phyloP scores from a whole-genome alignment of 2,329 filamentous ascomycete species.

The Cladophialophora psammophila region DNA sequence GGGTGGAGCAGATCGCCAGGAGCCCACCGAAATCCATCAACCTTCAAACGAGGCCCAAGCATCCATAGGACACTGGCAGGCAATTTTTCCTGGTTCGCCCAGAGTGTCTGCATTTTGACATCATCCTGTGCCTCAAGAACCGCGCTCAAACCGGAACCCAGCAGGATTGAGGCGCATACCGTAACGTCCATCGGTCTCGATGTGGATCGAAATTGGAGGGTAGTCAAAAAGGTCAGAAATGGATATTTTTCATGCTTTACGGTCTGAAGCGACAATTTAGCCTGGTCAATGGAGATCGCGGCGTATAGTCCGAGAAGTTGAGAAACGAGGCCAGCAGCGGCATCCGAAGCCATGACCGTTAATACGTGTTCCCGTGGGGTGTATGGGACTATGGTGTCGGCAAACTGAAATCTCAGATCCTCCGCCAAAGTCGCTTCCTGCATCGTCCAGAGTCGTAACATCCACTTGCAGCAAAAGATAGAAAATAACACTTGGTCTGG shows the following conservation, averaged over 20 bases:
- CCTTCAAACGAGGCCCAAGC: background rate
- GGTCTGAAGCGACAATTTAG: background rate
- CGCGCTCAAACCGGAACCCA: background rate
- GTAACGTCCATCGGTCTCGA: background rate
- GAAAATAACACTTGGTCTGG: background rate
- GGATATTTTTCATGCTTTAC: background rate
- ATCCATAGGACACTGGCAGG: background rate
- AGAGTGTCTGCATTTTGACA: constrained; percentile 1
- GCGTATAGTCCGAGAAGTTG: background rate
- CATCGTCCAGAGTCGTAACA: constrained; percentile 2
- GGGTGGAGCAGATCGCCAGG: background rate
- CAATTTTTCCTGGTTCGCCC: background rate
- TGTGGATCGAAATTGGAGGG: background rate
- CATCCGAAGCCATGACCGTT: background rate
- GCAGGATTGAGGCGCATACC: background rate
- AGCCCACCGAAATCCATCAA: background rate
- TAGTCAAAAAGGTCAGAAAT: background rate
- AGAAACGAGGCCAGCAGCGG: background rate
- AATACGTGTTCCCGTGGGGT: background rate
- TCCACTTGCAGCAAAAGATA: constrained; percentile 2
- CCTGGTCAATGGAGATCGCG: background rate
- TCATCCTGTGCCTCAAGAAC: background rate
- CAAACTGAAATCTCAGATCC: background rate
- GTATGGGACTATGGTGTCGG: background rate
- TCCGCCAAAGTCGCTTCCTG: background rate